phyloP scores from a whole-genome alignment of 208 protist genomes.

The Herpetomonas muscarum region DNA sequence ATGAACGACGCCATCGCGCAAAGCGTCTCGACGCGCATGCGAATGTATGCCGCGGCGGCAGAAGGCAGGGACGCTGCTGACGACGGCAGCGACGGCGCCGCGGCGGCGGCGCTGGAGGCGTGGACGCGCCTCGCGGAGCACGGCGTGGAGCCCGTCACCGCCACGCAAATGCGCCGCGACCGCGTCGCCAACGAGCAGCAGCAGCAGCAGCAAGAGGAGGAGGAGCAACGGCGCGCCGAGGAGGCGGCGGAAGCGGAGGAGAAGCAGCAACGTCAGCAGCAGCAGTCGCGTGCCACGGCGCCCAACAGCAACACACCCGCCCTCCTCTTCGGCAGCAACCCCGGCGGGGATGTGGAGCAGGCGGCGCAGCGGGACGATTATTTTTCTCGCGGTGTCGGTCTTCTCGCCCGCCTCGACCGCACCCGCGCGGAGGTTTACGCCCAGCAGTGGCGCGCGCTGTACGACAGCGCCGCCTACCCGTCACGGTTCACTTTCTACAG shows the following conservation, averaged over 20 bases:
- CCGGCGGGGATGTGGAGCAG: not conserved
- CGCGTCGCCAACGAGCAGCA: no score
- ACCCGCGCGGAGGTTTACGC: constrained; percentile 23
- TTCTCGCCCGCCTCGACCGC: constrained; percentile 17
- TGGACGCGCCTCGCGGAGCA: not conserved
- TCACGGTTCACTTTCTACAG: constrained; percentile 15
- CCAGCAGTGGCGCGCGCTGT: constrained; percentile 31
- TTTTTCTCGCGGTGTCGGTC: constrained; percentile 7
- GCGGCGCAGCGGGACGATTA: constrained; percentile 11
- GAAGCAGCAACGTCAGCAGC: not conserved
- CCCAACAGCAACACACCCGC: not conserved
- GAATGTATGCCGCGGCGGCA: no score
- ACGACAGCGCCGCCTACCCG: constrained; percentile 22
- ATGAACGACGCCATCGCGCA: not conserved
- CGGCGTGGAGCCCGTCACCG: not conserved
- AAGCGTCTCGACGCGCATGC: constrained; percentile 1
- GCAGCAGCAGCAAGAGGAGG: no score
- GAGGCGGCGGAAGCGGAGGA: not conserved
- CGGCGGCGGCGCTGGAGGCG: not conserved
- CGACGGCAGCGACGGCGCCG: not conserved
- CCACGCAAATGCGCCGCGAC: not conserved
- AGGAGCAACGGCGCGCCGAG: not conserved
- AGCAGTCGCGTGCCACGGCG: not conserved
- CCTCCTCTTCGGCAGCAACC: not conserved
- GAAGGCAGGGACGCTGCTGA: not conserved